Conservation (phyloP, 2,329 filamentous ascomycete species). For the Paraphaeosphaeria sporulosa region DNA sequence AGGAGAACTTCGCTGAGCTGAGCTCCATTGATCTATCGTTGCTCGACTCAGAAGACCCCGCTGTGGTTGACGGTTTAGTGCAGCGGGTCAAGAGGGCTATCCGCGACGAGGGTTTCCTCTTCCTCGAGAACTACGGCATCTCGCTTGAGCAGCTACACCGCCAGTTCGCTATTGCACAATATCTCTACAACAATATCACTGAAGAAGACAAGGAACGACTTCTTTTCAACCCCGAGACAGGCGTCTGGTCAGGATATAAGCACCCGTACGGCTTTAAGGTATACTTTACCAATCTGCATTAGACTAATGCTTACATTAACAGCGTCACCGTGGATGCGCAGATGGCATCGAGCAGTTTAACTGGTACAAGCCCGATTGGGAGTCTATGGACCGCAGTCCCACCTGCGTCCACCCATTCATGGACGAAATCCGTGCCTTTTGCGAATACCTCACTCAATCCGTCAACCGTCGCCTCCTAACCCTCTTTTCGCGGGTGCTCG, state of each 20-base stretch:
- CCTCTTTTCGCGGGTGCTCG: conserved; percentile 33
- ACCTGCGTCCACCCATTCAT: conserved; percentile 59
- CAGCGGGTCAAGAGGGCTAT: conserved; percentile 48
- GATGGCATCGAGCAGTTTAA: conserved; percentile 65
- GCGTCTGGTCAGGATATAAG: conserved; percentile 61
- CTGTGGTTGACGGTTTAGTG: conserved; percentile 54
- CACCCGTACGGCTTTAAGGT: conserved; percentile 57
- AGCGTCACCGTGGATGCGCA: conserved; percentile 49
- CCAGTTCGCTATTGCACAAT: conserved; percentile 60
- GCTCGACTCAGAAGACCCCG: conserved; percentile 40
- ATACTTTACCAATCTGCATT: not conserved
- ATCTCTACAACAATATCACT: conserved; percentile 59
- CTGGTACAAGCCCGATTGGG: conserved; percentile 59
- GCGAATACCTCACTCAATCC: conserved; percentile 58
- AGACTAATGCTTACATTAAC: not conserved
- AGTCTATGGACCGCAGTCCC: conserved; percentile 53
- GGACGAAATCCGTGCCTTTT: conserved; percentile 58
- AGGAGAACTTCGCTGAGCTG: conserved; percentile 50
- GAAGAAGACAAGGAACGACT: conserved; percentile 59
- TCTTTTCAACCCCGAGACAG: conserved; percentile 57
- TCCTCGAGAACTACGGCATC: conserved; percentile 60
- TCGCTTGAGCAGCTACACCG: conserved; percentile 58
- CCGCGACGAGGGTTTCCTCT: conserved; percentile 47
- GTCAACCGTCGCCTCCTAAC: conserved; percentile 53
- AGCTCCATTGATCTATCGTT: conserved; percentile 43